phyloP scores from a whole-genome alignment of 352 stramenopile species.

The Globisporangium canariense region DNA sequence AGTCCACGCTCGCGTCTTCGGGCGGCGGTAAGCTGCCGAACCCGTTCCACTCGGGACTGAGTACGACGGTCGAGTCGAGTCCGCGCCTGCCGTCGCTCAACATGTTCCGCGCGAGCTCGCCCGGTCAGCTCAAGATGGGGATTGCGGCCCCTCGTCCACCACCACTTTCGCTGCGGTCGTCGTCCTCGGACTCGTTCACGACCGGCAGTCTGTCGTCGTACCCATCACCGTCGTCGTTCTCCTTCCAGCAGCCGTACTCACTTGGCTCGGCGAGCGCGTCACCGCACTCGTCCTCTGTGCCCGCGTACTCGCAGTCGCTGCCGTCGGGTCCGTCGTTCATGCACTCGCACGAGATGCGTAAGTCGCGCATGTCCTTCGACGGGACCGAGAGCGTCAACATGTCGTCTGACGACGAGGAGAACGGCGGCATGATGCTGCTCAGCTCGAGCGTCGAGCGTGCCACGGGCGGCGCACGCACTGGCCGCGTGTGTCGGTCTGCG shows the following conservation, averaged over 20 bases:
- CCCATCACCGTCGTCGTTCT: constrained; percentile 30
- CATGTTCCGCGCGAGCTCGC: constrained; percentile 62
- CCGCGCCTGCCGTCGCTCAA: constrained; percentile 68
- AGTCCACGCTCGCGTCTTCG: constrained; percentile 27
- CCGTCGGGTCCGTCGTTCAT: constrained; percentile 64
- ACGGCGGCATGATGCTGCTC: constrained; percentile 53
- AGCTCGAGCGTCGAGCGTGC: constrained; percentile 63
- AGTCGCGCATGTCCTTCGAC: constrained; percentile 65
- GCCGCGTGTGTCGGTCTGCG: constrained; percentile 73
- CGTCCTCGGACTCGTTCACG: constrained; percentile 51
- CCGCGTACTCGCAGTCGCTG: constrained; percentile 70
- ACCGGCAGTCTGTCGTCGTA: constrained; percentile 28
- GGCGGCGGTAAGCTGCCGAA: constrained; percentile 39
- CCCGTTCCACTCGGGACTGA: constrained; percentile 38
- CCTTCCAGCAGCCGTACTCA: constrained; percentile 36
- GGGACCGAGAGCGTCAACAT: constrained; percentile 51
- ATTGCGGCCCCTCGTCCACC: constrained; percentile 49
- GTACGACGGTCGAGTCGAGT: constrained; percentile 54
- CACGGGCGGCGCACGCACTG: constrained; percentile 37
- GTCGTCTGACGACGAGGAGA: constrained; percentile 72
- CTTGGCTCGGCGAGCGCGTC: constrained; percentile 23
- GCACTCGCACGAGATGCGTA: constrained; percentile 34
- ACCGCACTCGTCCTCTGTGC: constrained; percentile 22
- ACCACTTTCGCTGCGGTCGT: constrained; percentile 54
- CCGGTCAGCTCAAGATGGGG: constrained; percentile 56